Evolutionary conservation across 2,329 filamentous ascomycete genomes (phyloP).

Genomic region (Talaromyces islandicus): DNA sequence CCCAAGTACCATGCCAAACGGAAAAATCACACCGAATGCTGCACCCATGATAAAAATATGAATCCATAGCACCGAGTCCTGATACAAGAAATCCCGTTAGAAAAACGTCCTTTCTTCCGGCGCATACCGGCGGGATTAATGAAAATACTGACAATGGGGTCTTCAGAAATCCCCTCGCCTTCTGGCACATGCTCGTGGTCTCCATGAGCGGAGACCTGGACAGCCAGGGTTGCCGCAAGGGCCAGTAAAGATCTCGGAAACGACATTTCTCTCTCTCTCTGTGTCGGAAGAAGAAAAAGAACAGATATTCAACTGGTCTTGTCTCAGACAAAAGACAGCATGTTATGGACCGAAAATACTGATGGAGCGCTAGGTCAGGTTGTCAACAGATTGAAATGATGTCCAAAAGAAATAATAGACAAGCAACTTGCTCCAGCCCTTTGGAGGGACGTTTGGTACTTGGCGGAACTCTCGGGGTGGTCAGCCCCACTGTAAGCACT

Average conservation of each 20-base stretch:
- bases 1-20: constrained; percentile 89
- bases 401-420: background rate
- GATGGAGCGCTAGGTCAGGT: too few relatives aligned
- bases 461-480: background rate
- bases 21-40: constrained; percentile 87
- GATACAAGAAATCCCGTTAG: constrained; percentile 1
- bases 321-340: background rate
- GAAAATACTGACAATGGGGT: constrained; percentile 61
- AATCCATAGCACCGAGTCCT: constrained; percentile 82
- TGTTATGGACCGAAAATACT: background rate
- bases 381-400: too few relatives aligned
- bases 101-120: constrained; percentile 2
- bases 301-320: background rate
- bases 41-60: constrained; percentile 86
- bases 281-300: background rate
- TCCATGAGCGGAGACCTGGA: constrained; percentile 42
- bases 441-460: background rate
- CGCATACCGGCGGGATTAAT: constrained; percentile 3
- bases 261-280: constrained; percentile 2
- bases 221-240: constrained; percentile 22
- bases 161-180: constrained; percentile 62
- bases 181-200: constrained; percentile 58
- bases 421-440: background rate
- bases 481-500: background rate
- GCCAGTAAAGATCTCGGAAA: constrained; percentile 9